Evolutionary conservation across 768 basidiomycete species (phyloP), one percentile per base, ranked within the genome.

Genomic region (Lentinula sp.): DNA sequence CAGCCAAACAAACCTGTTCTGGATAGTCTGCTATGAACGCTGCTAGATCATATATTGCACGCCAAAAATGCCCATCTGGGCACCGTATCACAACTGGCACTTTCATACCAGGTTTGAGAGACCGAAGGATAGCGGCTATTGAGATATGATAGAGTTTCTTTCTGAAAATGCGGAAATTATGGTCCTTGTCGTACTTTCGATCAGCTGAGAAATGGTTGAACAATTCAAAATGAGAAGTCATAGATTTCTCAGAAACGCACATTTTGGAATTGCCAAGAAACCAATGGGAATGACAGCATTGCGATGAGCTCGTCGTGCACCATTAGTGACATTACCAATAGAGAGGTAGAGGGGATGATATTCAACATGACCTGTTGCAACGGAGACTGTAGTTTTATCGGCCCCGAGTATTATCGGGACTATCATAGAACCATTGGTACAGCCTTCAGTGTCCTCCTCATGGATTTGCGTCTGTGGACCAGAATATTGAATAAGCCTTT

Each of bases 381-480:
- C 72, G 1, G 74, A 77, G 1, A 74, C 72, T 0, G 69, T 74
- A 0, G 75, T 77, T 60, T 78, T 77, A 57, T 78, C 73, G 36
- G 72, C 74, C 1, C 76, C 74, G 18, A 73, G 64, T n/a, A 77
- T 69, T 36, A 76, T 59, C 0, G 76, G 75, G 0, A 67, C 65
- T 59, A 71, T 71, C 60, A 71, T 68, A 0, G 73, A 10, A 59
- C 66, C 69, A 63, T 57, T 12, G 15, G 58, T 12, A 28, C 39
- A n/a, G n/a, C 45, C 16, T 20, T 64, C 65, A 6, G 33, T 60
- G 1, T 50, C 45, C n/a, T 33, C 16, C 32, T 60, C 61, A 33
- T 58, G n/a, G 9, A 39, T 15, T 7, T 8, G 42, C 10, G 41
- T 49, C 37, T 48, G 23, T 28, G 28, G 28, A 16, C n/a, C 2